Base-by-base conservation (phyloP, 2,329 filamentous ascomycete genomes). In the Onygenales sp. region DNA sequence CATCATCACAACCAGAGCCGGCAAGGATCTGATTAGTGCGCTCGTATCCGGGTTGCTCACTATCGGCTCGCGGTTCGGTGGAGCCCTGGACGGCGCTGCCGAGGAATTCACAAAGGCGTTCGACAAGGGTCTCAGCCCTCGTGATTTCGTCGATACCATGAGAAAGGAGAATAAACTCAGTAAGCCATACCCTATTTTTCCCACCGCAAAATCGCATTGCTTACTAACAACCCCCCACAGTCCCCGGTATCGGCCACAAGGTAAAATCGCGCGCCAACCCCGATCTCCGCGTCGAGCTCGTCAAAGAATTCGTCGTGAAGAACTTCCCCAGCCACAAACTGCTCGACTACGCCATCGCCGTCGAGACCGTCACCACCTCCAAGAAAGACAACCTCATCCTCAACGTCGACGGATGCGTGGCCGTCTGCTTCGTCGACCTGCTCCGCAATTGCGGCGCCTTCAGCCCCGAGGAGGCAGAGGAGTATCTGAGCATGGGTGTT, bases 311-410 rank as follows among this genome's bases (percentile, higher is more conserved):
- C 74, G 93, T 95, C 70, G 82, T 91, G 76, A 88, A 91, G 80
- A 89, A 93, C 79, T 98, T 98, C 86, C 90, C 93, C 64, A 91
- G 78, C 78, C 89, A 88, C 82, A 97, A 97, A 83, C 85, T 97
- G 70, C 89, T 98, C 71, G 93, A 98, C 79, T 98, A 96, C 74
- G 93, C 93, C 62, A 84, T 98, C 69, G 93, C 93, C 46, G 93
- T 98, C 63, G 93, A 98, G 83, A 88, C 87, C 9, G 93, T 98
- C 60, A 98, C 93, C 53, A 98, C 93, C 50, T 96, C 90, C 61
- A 98, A 98, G 88, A 98, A 98, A 83, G 93, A 98, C 79, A 98
- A 97, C 82, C 84, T 98, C 64, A 98, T 98, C 66, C 85, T 98
- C 68, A 98, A 98, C 81, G 93, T 98, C 56, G 93, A 97, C 70